Evolutionary conservation across 768 basidiomycete genomes (phyloP).

Genomic region (Tricholomella constricta): DNA sequence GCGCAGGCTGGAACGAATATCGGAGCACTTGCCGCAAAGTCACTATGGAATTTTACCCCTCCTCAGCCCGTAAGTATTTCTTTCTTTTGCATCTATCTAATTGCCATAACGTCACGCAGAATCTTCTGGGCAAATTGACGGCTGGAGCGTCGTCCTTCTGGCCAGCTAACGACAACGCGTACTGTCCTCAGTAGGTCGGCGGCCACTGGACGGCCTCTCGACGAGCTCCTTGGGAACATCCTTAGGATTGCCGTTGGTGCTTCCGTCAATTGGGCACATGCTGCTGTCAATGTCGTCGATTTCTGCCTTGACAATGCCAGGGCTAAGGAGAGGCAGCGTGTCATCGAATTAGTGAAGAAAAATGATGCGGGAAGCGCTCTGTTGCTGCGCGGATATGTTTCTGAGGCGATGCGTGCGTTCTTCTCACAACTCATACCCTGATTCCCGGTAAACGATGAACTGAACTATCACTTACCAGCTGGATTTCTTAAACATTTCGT

Average conservation of each 20-base stretch:
- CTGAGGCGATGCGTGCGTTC: constrained; percentile 50
- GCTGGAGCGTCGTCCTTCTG: neutral
- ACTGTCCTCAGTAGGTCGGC: constrained; percentile 39
- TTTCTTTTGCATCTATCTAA: neutral
- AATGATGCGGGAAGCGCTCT: constrained; percentile 35
- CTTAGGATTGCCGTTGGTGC: constrained; percentile 49
- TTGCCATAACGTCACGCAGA: neutral
- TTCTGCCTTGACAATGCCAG: constrained; percentile 52
- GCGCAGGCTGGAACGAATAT: constrained; percentile 29
- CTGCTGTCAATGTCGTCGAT: constrained; percentile 48
- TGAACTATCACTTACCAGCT: too few species aligned
- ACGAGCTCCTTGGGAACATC: constrained; percentile 44
- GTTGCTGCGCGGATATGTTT: constrained; percentile 47
- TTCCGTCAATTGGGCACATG: constrained; percentile 49
- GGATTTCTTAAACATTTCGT: too few species aligned
- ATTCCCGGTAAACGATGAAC: too few species aligned
- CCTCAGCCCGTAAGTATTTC: constrained; percentile 25
- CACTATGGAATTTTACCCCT: constrained; percentile 26
- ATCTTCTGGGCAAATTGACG: neutral
- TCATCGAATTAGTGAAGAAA: constrained; percentile 36
- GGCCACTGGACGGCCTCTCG: constrained; percentile 35
- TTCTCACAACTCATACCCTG: neutral
- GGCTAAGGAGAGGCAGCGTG: constrained; percentile 38
- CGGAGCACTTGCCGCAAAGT: constrained; percentile 30
- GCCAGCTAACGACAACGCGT: constrained; percentile 29